Percentiles rank a stretch among this genome's conserved stretches.
phyloP scores from a whole-genome alignment of 2,329 filamentous ascomycete species.

The Didymella arachidicola region DNA sequence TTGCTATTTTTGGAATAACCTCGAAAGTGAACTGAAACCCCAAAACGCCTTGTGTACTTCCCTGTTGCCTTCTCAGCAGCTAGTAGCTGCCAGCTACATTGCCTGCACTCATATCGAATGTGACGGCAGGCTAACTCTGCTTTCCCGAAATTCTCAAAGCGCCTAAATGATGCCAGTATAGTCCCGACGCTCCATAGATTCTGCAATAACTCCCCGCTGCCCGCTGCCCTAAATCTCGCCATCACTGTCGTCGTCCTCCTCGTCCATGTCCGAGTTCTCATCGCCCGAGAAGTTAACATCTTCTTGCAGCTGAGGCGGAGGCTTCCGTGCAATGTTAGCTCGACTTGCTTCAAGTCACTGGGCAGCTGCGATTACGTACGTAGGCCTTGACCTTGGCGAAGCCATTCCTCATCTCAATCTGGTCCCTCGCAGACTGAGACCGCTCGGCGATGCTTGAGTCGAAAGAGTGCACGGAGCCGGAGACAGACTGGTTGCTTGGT shows the following conservation, averaged over 20 bases:
- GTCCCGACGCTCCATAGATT: not conserved
- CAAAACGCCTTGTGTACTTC: not conserved
- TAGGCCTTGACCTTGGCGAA: constrained; percentile 45
- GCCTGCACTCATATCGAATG: not conserved
- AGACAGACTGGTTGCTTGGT: constrained; percentile 21
- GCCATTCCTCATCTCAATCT: constrained; percentile 16
- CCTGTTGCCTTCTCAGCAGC: not conserved
- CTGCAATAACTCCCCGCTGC: not conserved
- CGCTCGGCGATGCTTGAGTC: constrained; percentile 38
- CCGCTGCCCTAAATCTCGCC: constrained; percentile 31
- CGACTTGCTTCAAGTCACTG: too few species aligned
- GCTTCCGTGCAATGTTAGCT: not conserved
- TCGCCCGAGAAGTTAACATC: constrained; percentile 48
- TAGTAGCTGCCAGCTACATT: not conserved
- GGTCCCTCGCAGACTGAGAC: constrained; percentile 21
- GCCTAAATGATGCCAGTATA: not conserved
- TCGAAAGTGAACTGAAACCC: not conserved
- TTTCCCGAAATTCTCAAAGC: not conserved
- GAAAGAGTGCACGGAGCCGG: constrained; percentile 30
- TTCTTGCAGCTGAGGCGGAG: constrained; percentile 25
- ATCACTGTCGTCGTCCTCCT: constrained; percentile 40
- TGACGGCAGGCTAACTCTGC: constrained; percentile 1
- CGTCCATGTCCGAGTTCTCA: constrained; percentile 52
- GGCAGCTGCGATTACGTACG: constrained; percentile 27
- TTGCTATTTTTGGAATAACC: not conserved